A percentile compares a stretch with the other conserved stretches of the same genome.
Conservation (phyloP, 805 yeast species). For the Lipomyces oligophaga region DNA sequence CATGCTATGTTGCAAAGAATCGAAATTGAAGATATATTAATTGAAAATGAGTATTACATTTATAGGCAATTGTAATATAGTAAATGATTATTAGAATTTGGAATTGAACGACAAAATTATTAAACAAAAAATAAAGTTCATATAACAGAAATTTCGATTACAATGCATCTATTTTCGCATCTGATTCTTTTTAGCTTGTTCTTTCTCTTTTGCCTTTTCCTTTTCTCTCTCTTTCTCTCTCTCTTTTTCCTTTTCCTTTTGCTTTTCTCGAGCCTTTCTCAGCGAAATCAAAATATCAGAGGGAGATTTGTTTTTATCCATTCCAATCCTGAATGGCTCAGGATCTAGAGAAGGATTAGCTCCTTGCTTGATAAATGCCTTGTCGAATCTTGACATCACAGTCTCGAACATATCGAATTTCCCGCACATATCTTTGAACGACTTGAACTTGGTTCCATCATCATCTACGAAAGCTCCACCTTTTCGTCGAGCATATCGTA, state of each 20-base stretch:
- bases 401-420: slow-evolving; percentile 23
- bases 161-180: neutral
- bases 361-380: slow-evolving; percentile 5
- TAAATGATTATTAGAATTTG: no score
- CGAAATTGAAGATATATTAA: neutral
- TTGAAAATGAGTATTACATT: neutral
- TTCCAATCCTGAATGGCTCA: slow-evolving; percentile 24
- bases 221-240: slow-evolving; percentile 6
- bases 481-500: slow-evolving; percentile 17
- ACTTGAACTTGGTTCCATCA: slow-evolving; percentile 14
- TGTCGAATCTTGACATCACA: slow-evolving; percentile 15
- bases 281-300: slow-evolving; percentile 12
- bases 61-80: no score
- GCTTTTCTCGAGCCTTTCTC: slow-evolving; percentile 1
- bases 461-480: slow-evolving; percentile 26
- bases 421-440: slow-evolving; percentile 25
- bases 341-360: slow-evolving; percentile 21
- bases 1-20: neutral
- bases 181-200: no score
- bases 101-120: neutral
- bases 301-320: slow-evolving; percentile 18
- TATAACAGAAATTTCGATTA: neutral
- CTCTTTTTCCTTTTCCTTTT: slow-evolving; percentile 3
- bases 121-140: neutral
- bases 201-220: slow-evolving; percentile 3